Evolutionary conservation across 1,139 yeast genomes (phyloP).

Genomic region (Kodamaea sp.): DNA sequence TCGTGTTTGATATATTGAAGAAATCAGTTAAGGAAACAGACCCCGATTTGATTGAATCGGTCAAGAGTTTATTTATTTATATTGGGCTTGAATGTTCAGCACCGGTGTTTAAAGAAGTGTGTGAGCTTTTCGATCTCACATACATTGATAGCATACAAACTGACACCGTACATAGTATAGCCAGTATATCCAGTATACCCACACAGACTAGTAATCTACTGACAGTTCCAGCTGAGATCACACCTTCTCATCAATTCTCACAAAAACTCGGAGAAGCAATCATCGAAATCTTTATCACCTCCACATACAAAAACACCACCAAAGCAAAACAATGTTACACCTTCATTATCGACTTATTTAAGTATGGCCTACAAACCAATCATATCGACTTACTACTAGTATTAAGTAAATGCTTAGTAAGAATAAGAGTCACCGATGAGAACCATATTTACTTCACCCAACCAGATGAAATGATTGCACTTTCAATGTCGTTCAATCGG

Average conservation of each 20-base stretch:
- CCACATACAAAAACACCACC: slow-evolving; percentile 20
- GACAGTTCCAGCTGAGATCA: neutral
- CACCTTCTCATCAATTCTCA: slow-evolving; percentile 14
- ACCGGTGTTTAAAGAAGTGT: slow-evolving; percentile 22
- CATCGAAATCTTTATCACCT: slow-evolving; percentile 30
- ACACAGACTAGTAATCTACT: neutral
- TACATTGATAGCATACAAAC: too few species aligned
- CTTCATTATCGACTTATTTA: slow-evolving; percentile 24
- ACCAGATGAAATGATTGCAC: slow-evolving; percentile 64
- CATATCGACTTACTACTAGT: slow-evolving; percentile 39
- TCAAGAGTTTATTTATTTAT: slow-evolving; percentile 30
- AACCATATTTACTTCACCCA: slow-evolving; percentile 47
- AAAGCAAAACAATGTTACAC: slow-evolving; percentile 32
- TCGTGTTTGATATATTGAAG: slow-evolving; percentile 29
- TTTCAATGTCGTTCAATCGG: slow-evolving; percentile 57
- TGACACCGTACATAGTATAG: too few species aligned
- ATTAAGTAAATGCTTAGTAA: slow-evolving; percentile 50
- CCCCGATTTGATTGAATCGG: slow-evolving; percentile 30
- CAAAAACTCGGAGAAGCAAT: slow-evolving; percentile 29
- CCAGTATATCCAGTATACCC: too few species aligned
- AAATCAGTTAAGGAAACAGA: slow-evolving; percentile 28
- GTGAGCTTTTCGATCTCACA: slow-evolving; percentile 12
- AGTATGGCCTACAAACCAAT: slow-evolving; percentile 26
- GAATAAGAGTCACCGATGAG: slow-evolving; percentile 52
- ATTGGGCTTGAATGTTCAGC: slow-evolving; percentile 24